Conservation (phyloP, 1,284 basidiomycete genomes). For the Fomitopsis palustris region DNA sequence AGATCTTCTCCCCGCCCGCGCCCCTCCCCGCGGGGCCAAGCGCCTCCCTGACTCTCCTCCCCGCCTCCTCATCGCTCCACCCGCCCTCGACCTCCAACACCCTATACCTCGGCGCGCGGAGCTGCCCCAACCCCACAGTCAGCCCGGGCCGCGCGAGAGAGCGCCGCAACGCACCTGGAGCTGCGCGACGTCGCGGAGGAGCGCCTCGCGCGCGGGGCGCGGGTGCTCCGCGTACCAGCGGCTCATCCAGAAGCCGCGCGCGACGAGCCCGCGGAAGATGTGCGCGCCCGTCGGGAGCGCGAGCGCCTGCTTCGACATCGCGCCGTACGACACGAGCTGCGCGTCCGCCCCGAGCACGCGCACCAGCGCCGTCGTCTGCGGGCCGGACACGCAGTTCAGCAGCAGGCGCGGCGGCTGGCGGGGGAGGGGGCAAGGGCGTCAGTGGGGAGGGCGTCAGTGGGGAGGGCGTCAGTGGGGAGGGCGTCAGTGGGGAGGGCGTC, state of each 20-base stretch:
- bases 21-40: constrained; percentile 51
- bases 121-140: constrained; percentile 33
- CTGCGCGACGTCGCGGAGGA: constrained; percentile 48
- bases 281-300: constrained; percentile 74
- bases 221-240: constrained; percentile 59
- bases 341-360: constrained; percentile 62
- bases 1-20: constrained; percentile 65
- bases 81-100: constrained; percentile 50
- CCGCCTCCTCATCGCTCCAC: constrained; percentile 52
- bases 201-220: constrained; percentile 37
- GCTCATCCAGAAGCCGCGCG: constrained; percentile 75
- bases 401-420: constrained; percentile 59
- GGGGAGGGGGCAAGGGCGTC: too few relatives aligned
- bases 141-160: background rate
- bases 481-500: too few relatives aligned
- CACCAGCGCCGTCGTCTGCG: constrained; percentile 64
- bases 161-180: constrained; percentile 48
- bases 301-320: constrained; percentile 82
- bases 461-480: background rate
- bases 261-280: constrained; percentile 77
- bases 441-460: background rate
- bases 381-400: constrained; percentile 79
- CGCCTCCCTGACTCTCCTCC: constrained; percentile 41
- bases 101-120: constrained; percentile 64
- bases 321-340: constrained; percentile 82